Conservation (phyloP, 345 rosid species). For the Firmiana major region DNA sequence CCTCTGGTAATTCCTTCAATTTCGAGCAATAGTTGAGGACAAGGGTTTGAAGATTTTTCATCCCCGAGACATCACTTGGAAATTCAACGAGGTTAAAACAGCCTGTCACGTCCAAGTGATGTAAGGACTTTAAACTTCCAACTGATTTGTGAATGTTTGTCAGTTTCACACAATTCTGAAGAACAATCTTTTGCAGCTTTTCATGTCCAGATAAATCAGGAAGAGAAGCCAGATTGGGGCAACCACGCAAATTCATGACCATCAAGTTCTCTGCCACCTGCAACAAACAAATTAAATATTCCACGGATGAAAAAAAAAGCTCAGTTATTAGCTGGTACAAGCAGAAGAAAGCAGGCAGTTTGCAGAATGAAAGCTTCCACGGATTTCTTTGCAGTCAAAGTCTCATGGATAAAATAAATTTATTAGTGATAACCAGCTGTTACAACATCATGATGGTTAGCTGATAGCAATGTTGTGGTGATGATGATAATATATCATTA, state of each 20-base stretch:
- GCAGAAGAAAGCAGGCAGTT: background rate
- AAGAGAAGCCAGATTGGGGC: constrained; percentile 30
- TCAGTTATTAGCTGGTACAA: too few relatives aligned
- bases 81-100: constrained; percentile 38
- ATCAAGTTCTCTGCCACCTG: constrained; percentile 40
- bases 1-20: constrained; percentile 37
- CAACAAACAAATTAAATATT: background rate
- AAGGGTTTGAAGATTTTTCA: constrained; percentile 38
- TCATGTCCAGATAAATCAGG: constrained; percentile 39
- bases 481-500: constrained; percentile 10
- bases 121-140: constrained; percentile 30
- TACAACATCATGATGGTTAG: background rate
- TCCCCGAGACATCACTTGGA: constrained; percentile 40
- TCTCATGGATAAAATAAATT: background rate
- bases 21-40: constrained; percentile 35
- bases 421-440: background rate
- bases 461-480: background rate
- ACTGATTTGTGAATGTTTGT: constrained; percentile 34
- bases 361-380: background rate
- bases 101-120: constrained; percentile 33
- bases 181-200: constrained; percentile 39
- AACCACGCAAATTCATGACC: constrained; percentile 39
- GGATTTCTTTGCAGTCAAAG: too few relatives aligned
- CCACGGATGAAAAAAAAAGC: too few relatives aligned
- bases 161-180: constrained; percentile 31